Conservation (phyloP, 1,139 yeast species). For the Yamadazyma pseudoaaseri region DNA sequence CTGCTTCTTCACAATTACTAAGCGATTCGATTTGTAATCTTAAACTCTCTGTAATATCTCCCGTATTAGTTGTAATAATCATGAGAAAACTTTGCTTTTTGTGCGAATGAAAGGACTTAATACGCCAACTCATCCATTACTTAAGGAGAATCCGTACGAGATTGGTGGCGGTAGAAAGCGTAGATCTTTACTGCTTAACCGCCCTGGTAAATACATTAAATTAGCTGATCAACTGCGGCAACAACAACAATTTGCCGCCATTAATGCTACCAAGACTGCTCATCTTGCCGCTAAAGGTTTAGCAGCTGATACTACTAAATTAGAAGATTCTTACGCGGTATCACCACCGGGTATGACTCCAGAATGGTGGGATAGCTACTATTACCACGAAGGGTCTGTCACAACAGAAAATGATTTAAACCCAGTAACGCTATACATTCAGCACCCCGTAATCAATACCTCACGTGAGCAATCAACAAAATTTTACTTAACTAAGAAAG, state of each 20-base stretch:
- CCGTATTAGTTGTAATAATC: neutral
- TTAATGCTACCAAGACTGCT: constrained; percentile 3
- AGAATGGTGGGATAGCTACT: constrained; percentile 85
- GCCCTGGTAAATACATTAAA: constrained; percentile 59
- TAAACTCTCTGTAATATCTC: constrained; percentile 25
- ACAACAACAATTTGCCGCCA: constrained; percentile 19
- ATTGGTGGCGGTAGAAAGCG: constrained; percentile 16
- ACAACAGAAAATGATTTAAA: constrained; percentile 33
- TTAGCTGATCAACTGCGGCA: constrained; percentile 47
- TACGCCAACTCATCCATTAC: constrained; percentile 52
- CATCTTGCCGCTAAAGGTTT: constrained; percentile 41
- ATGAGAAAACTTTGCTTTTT: constrained; percentile 13
- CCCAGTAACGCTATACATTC: constrained; percentile 62
- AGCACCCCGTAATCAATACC: constrained; percentile 71
- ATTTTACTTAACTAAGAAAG: constrained; percentile 73
- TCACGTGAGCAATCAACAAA: neutral
- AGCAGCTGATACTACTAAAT: constrained; percentile 44
- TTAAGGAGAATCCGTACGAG: constrained; percentile 59
- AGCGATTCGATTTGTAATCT: neutral
- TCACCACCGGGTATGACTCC: constrained; percentile 50
- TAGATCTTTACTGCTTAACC: constrained; percentile 50
- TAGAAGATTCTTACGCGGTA: constrained; percentile 51
- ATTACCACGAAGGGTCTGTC: constrained; percentile 27
- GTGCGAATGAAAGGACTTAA: neutral
- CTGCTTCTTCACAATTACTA: constrained; percentile 6